Conservation (phyloP, 257 asterid species). For the Schizonepeta tenuifolia region DNA sequence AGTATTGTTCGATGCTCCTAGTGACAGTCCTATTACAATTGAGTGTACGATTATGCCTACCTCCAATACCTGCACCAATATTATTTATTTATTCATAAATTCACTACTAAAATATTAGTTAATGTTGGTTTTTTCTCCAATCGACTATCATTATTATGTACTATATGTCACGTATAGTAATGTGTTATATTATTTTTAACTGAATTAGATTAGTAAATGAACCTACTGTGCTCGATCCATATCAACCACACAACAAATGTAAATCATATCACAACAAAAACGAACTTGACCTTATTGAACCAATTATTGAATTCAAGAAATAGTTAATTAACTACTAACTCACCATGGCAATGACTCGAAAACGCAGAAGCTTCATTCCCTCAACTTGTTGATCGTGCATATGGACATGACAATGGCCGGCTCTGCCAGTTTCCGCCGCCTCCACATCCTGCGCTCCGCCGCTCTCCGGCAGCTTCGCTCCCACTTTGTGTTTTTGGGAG, state of each 20-base stretch:
- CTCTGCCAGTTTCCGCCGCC: conserved; percentile 22
- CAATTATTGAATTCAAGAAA: too few relatives aligned
- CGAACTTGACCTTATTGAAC: too few relatives aligned
- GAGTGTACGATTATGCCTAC: conserved; percentile 47
- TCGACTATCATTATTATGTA: too few relatives aligned
- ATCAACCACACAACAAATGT: too few relatives aligned
- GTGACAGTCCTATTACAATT: conserved; percentile 41
- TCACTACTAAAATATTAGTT: too few relatives aligned
- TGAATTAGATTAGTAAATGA: too few relatives aligned
- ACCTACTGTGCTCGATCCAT: too few relatives aligned
- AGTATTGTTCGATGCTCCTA: conserved; percentile 46
- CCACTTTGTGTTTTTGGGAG: conserved; percentile 32
- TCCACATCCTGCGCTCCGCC: conserved; percentile 42
- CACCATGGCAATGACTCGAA: conserved; percentile 66
- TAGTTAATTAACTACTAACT: conserved; percentile 26
- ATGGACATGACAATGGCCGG: conserved; percentile 10
- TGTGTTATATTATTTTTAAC: too few relatives aligned
- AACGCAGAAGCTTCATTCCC: conserved; percentile 52
- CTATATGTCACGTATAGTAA: too few relatives aligned
- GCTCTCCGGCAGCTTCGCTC: conserved; percentile 16
- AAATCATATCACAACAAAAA: too few relatives aligned
- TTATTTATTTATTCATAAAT: background rate
- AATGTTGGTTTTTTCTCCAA: too few relatives aligned
- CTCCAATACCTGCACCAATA: conserved; percentile 44
- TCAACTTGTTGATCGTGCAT: background rate